These are phyloP conservation scores for Allantophomopsis cytisporea DNA, from an alignment of 2,329 filamentous ascomycete genomes.

Conservation along the genomic window DNA sequence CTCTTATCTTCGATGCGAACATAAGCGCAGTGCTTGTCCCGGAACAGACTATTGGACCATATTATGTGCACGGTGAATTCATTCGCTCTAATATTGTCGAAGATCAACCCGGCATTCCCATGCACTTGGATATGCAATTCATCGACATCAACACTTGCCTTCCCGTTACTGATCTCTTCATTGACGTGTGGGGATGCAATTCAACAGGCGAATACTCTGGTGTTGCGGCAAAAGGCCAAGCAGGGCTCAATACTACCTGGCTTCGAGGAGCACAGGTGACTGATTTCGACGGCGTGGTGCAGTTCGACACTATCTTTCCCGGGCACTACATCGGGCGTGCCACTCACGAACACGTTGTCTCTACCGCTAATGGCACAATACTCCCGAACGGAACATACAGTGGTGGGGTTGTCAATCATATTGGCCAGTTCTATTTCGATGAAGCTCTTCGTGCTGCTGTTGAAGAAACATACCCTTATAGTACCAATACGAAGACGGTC, in stretches of 20 bases:
- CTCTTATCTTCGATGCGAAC: constrained; percentile 25
- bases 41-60: constrained; percentile 38
- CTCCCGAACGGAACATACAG: constrained; percentile 24
- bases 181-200: constrained; percentile 28
- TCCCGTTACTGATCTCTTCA: constrained; percentile 20
- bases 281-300: constrained; percentile 22
- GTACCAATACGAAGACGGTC: no score
- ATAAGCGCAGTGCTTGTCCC: constrained; percentile 33
- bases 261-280: constrained; percentile 25
- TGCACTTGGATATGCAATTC: constrained; percentile 23
- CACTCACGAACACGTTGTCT: constrained; percentile 31
- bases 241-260: constrained; percentile 14
- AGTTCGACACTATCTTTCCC: constrained; percentile 26
- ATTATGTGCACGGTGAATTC: constrained; percentile 27
- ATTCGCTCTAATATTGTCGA: constrained; percentile 23
- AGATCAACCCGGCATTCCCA: constrained; percentile 18
- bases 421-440: no score
- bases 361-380: constrained; percentile 17
- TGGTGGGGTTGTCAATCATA: constrained; percentile 34
- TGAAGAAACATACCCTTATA: no score
- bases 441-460: no score
- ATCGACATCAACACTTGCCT: constrained; percentile 25
- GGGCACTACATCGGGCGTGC: constrained; percentile 32
- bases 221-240: constrained; percentile 5
- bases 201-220: constrained; percentile 23